A percentile compares a stretch with the other conserved stretches of the same genome.
Evolutionary conservation across 2,329 filamentous ascomycete genomes (phyloP).

Genomic region (Alternaria longipes): DNA sequence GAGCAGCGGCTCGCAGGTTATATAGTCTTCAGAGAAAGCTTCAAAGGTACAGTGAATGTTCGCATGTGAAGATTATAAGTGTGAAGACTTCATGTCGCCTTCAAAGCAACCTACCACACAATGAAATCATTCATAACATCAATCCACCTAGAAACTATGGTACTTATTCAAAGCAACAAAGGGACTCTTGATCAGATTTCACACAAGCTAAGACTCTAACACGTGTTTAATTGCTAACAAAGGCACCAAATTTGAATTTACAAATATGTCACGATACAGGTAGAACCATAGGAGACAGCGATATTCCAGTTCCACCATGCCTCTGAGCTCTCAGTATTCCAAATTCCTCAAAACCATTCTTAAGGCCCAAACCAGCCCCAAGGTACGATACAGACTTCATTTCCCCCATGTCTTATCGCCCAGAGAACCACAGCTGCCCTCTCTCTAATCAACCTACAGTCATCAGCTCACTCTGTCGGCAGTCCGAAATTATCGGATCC

Average conservation of each 20-base stretch:
- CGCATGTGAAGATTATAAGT: neutral
- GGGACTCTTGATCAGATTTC: accelerated
- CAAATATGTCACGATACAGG: accelerated
- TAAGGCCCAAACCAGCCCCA: accelerated
- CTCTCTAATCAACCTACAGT: too few species aligned
- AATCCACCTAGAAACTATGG: neutral
- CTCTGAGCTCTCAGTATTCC: too few species aligned
- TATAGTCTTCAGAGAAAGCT: neutral
- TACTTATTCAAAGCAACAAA: neutral
- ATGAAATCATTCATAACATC: neutral
- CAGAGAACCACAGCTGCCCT: accelerated
- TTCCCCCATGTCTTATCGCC: too few species aligned
- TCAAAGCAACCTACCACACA: neutral
- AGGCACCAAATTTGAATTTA: accelerated
- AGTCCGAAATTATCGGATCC: too few species aligned
- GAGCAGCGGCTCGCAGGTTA: neutral
- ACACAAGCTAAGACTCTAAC: neutral
- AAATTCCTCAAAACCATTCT: too few species aligned
- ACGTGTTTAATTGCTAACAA: too few species aligned
- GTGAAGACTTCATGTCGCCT: neutral
- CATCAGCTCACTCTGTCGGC: too few species aligned
- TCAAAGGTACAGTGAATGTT: neutral
- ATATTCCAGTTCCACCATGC: too few species aligned
- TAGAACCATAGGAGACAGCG: too few species aligned
- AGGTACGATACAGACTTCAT: too few species aligned